phyloP scores from a whole-genome alignment of 2,329 filamentous ascomycete species.

The Scedosporium apiospermum region DNA sequence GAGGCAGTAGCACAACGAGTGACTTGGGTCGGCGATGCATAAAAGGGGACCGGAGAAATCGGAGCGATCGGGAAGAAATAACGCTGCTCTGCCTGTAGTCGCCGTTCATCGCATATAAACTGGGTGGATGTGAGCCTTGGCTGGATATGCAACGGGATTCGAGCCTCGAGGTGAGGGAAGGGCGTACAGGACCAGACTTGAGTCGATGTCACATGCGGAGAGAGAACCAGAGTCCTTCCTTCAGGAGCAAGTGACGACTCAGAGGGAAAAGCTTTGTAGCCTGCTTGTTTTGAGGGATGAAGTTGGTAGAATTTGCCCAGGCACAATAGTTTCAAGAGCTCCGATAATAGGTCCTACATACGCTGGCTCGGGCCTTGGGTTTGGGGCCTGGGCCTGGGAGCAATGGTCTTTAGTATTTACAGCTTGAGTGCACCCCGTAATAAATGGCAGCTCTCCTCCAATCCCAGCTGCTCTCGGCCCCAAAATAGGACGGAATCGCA shows the following conservation, averaged over 20 bases:
- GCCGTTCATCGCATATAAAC: not conserved
- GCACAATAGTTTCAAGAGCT: not conserved
- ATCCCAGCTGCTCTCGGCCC: not conserved
- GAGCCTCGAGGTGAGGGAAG: not conserved
- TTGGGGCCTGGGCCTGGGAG: too few species aligned
- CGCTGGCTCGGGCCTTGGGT: too few species aligned
- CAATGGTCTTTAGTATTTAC: too few species aligned
- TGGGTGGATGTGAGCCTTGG: not conserved
- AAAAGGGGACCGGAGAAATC: not conserved
- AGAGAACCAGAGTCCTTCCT: not conserved
- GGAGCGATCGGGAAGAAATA: not conserved
- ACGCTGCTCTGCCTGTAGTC: not conserved
- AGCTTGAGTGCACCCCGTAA: too few species aligned
- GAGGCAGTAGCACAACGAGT: not conserved
- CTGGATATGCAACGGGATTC: not conserved
- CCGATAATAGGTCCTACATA: not conserved
- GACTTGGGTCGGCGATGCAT: not conserved
- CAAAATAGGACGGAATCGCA: not conserved
- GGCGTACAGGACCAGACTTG: not conserved
- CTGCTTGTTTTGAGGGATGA: not conserved
- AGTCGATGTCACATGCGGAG: not conserved
- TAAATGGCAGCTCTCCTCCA: not conserved
- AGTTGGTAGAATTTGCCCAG: not conserved
- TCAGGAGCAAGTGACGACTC: not conserved
- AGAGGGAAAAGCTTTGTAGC: not conserved